phyloP scores from a whole-genome alignment of 768 basidiomycete genomes.

The Calocybe cyanea region DNA sequence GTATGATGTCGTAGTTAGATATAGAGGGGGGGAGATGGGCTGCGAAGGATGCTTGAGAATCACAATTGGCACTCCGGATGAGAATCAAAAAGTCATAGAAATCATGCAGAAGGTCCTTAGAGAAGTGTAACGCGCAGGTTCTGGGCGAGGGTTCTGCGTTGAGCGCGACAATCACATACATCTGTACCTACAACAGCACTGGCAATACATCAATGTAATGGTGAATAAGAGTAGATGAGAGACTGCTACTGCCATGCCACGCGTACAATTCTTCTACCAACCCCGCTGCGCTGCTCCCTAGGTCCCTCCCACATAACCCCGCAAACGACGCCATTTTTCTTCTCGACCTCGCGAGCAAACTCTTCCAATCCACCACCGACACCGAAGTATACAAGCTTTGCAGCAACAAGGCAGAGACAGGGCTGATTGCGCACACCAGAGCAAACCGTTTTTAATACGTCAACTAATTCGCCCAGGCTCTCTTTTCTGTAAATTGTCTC shows the following conservation, averaged over 20 bases:
- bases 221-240: no score
- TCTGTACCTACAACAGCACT: no score
- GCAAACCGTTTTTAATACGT: slow-evolving; percentile 35
- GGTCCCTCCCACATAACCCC: slow-evolving; percentile 56
- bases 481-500: slow-evolving; percentile 87
- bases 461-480: slow-evolving; percentile 58
- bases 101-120: no score
- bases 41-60: slow-evolving; percentile 87
- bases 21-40: slow-evolving; percentile 80
- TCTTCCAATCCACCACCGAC: slow-evolving; percentile 85
- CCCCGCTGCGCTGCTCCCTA: slow-evolving; percentile 45
- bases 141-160: no score
- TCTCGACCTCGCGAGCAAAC: slow-evolving; percentile 57
- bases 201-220: no score
- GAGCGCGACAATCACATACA: no score
- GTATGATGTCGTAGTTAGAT: slow-evolving; percentile 86
- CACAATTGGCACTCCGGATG: slow-evolving; percentile 81
- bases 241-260: slow-evolving; percentile 43
- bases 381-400: slow-evolving; percentile 92
- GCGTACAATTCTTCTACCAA: slow-evolving; percentile 69
- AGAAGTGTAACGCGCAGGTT: no score
- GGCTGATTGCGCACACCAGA: slow-evolving; percentile 23
- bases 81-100: slow-evolving; percentile 43
- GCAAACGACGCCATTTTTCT: slow-evolving; percentile 35
- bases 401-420: slow-evolving; percentile 72